Conservation (phyloP, 2,329 filamentous ascomycete species). For the Epichloe gansuensis region DNA sequence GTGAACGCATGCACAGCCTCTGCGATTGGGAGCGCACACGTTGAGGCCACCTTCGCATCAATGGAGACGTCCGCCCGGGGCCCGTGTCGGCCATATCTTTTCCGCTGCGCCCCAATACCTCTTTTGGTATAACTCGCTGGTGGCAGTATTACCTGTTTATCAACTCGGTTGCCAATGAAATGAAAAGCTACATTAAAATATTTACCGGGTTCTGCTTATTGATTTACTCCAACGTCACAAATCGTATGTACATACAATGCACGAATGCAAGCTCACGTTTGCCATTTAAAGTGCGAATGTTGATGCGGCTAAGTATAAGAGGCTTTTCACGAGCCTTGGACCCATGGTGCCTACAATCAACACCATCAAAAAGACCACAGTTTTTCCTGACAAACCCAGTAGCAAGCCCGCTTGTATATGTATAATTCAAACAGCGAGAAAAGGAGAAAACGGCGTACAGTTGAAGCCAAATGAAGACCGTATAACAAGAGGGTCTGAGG, state of each 20-base stretch:
- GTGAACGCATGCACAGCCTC: slow-evolving; percentile 14
- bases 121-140: background rate
- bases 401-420: slow-evolving; percentile 23
- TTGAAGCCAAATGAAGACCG: slow-evolving; percentile 19
- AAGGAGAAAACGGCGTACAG: slow-evolving; percentile 14
- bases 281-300: slow-evolving; percentile 17
- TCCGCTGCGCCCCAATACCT: slow-evolving; percentile 15
- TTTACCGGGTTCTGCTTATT: background rate
- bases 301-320: slow-evolving; percentile 21
- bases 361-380: slow-evolving; percentile 2
- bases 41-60: slow-evolving; percentile 34
- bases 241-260: background rate
- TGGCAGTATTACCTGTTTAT: too few species aligned
- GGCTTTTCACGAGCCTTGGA: slow-evolving; percentile 3
- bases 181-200: too few species aligned
- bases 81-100: slow-evolving; percentile 19
- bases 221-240: background rate
- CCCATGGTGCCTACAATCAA: background rate
- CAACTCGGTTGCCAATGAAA: too few species aligned
- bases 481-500: background rate
- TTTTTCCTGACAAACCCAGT: slow-evolving; percentile 16
- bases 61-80: slow-evolving; percentile 13
- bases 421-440: slow-evolving; percentile 19
- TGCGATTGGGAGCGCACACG: slow-evolving; percentile 10
- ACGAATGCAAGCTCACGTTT: background rate